These are phyloP conservation scores for Diaporthe helianthi DNA, from an alignment of 2,329 filamentous ascomycete genomes.

Conservation along the genomic window DNA sequence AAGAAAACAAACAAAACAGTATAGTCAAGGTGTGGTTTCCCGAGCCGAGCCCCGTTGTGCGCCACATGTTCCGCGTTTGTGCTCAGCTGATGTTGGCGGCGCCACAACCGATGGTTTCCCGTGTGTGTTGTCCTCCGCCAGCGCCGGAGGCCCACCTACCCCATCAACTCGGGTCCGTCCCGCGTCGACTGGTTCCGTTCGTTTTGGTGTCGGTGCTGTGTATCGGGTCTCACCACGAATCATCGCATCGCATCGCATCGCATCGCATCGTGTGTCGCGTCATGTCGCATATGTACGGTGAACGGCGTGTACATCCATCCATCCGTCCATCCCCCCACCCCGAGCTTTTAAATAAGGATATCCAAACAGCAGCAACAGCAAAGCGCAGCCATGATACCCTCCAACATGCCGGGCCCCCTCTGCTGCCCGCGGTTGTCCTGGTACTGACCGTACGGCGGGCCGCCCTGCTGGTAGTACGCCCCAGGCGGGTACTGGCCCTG, in stretches of 20 bases:
- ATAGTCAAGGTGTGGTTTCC: not conserved
- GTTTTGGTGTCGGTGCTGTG: too few species aligned
- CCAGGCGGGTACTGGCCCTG: not conserved
- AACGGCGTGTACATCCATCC: too few species aligned
- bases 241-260: not conserved
- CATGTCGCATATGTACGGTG: not conserved
- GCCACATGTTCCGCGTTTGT: not conserved
- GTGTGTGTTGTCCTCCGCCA: too few species aligned
- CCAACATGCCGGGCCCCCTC: constrained; percentile 25
- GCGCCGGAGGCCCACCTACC: too few species aligned
- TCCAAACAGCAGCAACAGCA: constrained; percentile 36
- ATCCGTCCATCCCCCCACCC: too few species aligned
- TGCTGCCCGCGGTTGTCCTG: constrained; percentile 29
- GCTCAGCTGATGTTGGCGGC: not conserved
- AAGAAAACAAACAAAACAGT: too few species aligned
- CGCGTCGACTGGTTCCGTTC: not conserved
- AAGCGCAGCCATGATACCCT: constrained; percentile 31
- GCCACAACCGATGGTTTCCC: not conserved
- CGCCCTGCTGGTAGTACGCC: constrained; percentile 29
- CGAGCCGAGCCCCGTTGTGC: not conserved
- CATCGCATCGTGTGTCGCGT: not conserved
- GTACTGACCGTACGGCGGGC: constrained; percentile 20
- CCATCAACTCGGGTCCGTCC: not conserved
- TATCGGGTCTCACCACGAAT: not conserved
- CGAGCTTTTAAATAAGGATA: constrained; percentile 30